Conservation (phyloP, 768 basidiomycete species). For the Rhodotorula taiwanensis region DNA sequence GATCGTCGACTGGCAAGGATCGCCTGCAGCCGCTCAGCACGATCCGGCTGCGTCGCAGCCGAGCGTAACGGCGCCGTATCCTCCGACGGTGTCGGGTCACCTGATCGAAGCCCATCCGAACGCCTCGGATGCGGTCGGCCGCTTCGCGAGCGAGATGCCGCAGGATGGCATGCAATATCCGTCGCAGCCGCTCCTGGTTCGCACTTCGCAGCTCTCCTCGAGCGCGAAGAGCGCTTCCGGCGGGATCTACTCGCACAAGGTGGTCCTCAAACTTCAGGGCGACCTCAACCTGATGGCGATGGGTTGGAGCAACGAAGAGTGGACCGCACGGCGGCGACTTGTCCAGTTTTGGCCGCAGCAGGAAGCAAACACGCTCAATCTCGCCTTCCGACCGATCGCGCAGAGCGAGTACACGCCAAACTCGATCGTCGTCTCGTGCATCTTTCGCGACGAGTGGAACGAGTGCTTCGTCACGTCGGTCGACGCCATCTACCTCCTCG, state of each 20-base stretch:
- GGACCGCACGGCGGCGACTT: conserved; percentile 64
- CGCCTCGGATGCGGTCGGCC: too few species aligned
- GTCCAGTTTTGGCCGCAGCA: conserved; percentile 76
- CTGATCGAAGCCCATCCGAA: too few species aligned
- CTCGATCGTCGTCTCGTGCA: conserved; percentile 87
- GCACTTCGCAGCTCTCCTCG: conserved; percentile 31
- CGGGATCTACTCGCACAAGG: conserved; percentile 32
- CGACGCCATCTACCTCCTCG: conserved; percentile 87
- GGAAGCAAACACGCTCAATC: conserved; percentile 66
- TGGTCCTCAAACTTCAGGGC: conserved; percentile 43
- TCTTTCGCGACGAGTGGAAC: conserved; percentile 70
- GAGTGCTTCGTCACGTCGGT: conserved; percentile 87
- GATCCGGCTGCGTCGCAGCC: too few species aligned
- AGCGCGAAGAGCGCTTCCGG: conserved; percentile 6
- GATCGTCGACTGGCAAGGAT: too few species aligned
- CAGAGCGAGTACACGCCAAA: conserved; percentile 66
- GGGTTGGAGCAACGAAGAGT: conserved; percentile 56
- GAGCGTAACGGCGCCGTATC: too few species aligned
- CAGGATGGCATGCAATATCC: not conserved
- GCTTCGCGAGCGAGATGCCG: too few species aligned
- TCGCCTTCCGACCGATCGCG: conserved; percentile 67
- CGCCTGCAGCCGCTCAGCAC: too few species aligned
- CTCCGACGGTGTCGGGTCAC: too few species aligned
- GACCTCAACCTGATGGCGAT: conserved; percentile 48
- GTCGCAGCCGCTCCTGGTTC: conserved; percentile 29